phyloP scores from a whole-genome alignment of 345 rosid species.

The Anastatica hierochuntica region DNA sequence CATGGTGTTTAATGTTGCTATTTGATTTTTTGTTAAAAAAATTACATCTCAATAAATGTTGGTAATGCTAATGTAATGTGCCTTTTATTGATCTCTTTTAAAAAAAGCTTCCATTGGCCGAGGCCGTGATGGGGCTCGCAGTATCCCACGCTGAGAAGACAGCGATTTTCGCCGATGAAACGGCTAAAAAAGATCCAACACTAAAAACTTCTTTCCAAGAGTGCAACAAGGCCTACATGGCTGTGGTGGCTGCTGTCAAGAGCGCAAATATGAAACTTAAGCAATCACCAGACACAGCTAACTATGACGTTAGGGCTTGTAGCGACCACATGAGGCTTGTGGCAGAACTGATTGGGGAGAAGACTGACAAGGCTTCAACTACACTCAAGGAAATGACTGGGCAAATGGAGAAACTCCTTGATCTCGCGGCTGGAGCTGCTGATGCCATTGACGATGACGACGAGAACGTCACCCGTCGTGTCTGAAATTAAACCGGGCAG shows the following conservation, averaged over 20 bases:
- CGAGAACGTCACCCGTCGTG: too few species aligned
- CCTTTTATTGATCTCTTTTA: too few species aligned
- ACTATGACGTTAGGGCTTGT: constrained; percentile 12
- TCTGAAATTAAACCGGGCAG: too few species aligned
- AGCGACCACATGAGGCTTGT: not conserved
- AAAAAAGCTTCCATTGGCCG: constrained; percentile 1
- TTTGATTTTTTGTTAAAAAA: too few species aligned
- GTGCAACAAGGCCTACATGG: not conserved
- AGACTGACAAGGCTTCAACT: constrained; percentile 3
- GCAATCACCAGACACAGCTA: constrained; percentile 1
- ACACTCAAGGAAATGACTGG: not conserved
- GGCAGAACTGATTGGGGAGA: not conserved
- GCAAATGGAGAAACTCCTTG: too few species aligned
- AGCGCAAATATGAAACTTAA: not conserved
- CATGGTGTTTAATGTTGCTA: too few species aligned
- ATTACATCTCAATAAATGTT: too few species aligned
- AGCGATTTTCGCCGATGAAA: not conserved
- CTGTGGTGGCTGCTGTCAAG: not conserved
- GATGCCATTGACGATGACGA: too few species aligned
- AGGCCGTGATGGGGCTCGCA: not conserved
- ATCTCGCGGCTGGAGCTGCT: too few species aligned
- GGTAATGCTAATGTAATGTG: too few species aligned
- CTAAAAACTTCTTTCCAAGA: not conserved
- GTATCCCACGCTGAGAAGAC: constrained; percentile 5
- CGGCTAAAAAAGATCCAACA: not conserved